Evolutionary conservation across 1,284 basidiomycete genomes (phyloP).

Genomic region (Cutaneotrichosporon sp.): DNA sequence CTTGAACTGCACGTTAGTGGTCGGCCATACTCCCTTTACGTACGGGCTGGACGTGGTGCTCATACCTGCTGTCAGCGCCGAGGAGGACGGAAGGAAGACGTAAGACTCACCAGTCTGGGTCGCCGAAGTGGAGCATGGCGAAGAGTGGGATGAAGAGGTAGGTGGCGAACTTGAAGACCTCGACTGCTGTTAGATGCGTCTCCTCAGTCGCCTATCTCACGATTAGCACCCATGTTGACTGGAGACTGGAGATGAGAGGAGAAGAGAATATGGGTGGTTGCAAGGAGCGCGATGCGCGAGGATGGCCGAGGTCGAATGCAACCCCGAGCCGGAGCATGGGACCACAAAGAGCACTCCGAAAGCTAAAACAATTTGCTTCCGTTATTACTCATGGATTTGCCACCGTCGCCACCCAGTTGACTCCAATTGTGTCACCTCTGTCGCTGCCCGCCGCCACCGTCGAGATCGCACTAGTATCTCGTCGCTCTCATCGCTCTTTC

Average conservation of each 20-base stretch:
- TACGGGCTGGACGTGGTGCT: constrained; percentile 29
- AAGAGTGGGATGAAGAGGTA: constrained; percentile 87
- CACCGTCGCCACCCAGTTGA: constrained; percentile 7
- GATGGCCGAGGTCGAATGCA: not conserved
- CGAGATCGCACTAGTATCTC: too few species aligned
- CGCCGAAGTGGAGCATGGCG: constrained; percentile 83
- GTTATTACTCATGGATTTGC: constrained; percentile 11
- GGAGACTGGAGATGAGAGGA: not conserved
- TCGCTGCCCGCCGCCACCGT: too few species aligned
- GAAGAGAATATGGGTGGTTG: not conserved
- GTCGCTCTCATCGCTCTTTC: not conserved
- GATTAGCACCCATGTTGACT: constrained; percentile 26
- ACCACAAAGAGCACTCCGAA: not conserved
- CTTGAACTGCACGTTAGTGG: constrained; percentile 33
- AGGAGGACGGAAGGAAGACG: not conserved
- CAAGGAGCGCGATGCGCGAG: not conserved
- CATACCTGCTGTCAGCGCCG: constrained; percentile 25
- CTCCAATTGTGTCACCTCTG: too few species aligned
- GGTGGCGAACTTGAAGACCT: constrained; percentile 83
- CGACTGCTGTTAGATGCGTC: constrained; percentile 55
- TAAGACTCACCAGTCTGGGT: constrained; percentile 72
- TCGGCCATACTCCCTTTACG: not conserved
- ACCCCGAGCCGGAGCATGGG: not conserved
- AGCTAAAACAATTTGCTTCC: constrained; percentile 13
- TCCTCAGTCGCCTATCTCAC: constrained; percentile 6